Evolutionary conservation across 805 yeast species (phyloP).

Genomic region (Metschnikowia sp.): DNA sequence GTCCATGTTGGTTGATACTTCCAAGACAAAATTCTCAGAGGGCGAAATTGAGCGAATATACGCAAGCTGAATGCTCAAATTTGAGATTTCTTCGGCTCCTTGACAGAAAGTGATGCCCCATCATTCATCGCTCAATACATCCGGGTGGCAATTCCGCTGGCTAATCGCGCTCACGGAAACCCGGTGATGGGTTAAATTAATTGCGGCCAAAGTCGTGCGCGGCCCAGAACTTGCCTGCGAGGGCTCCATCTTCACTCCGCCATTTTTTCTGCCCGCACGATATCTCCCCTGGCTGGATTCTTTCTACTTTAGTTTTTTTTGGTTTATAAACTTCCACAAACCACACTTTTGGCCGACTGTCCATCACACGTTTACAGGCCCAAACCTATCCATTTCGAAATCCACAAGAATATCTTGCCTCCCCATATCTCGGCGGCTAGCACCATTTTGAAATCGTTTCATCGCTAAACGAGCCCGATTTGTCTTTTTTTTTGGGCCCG

Average conservation of each 20-base stretch:
- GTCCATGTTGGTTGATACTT: too few species aligned
- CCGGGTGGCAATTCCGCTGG: too few species aligned
- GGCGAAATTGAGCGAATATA: too few species aligned
- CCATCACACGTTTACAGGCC: background rate
- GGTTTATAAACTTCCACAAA: background rate
- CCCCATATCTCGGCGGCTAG: background rate
- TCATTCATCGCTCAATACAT: too few species aligned
- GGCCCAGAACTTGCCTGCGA: background rate
- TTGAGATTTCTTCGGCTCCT: too few species aligned
- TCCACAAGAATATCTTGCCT: background rate
- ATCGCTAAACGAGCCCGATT: conserved; percentile 1
- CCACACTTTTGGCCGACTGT: background rate
- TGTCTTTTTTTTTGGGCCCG: background rate
- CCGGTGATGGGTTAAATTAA: background rate
- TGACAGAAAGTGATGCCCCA: too few species aligned
- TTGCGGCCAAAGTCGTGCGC: conserved; percentile 5
- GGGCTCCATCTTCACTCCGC: conserved; percentile 5
- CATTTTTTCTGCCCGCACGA: conserved; percentile 5
- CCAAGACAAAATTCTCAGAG: too few species aligned
- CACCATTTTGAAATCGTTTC: background rate
- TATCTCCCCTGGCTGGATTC: background rate
- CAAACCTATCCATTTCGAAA: too few species aligned
- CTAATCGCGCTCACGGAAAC: background rate
- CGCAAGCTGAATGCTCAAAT: too few species aligned
- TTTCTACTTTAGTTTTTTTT: background rate